These are phyloP conservation scores for Cystobasidiopsis lactophilus DNA, from an alignment of 768 basidiomycete genomes.

Conservation along the genomic window DNA sequence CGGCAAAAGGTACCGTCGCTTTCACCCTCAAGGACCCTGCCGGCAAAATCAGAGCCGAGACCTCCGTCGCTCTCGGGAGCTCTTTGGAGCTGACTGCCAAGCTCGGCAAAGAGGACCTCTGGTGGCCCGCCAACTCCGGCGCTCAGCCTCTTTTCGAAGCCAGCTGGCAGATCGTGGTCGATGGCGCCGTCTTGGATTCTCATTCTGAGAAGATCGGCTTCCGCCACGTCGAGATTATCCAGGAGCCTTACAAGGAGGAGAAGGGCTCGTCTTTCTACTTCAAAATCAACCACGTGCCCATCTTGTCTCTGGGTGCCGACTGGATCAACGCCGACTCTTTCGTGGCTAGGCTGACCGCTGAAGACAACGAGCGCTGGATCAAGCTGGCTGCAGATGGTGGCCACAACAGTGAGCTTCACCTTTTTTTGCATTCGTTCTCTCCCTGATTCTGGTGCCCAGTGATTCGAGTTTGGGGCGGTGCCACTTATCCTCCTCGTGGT, in stretches of 20 bases:
- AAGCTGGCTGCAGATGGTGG: conserved; percentile 68
- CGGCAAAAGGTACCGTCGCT: background rate
- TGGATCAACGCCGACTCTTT: conserved; percentile 93
- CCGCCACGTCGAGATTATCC: conserved; percentile 49
- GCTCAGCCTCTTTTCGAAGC: background rate
- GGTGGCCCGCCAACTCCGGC: conserved; percentile 2
- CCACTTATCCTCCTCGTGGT: too few species aligned
- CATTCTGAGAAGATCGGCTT: conserved; percentile 43
- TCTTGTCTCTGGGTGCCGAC: conserved; percentile 80
- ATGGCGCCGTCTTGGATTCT: too few species aligned
- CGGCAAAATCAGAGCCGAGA: too few species aligned
- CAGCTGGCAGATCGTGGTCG: too few species aligned
- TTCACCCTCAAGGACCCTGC: too few species aligned
- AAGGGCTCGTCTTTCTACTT: conserved; percentile 69
- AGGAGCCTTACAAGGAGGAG: conserved; percentile 54
- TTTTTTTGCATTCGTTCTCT: too few species aligned
- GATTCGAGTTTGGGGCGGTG: conserved; percentile 82
- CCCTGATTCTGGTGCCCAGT: too few species aligned
- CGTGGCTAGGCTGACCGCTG: conserved; percentile 40
- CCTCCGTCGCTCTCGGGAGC: too few species aligned
- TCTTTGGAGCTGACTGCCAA: background rate
- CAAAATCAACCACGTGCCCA: conserved; percentile 64
- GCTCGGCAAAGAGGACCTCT: background rate
- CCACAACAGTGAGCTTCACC: conserved; percentile 93
- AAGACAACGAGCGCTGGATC: conserved; percentile 57